These are phyloP conservation scores for Babesia ovata DNA, from an alignment of 169 alveolate species.

Conservation along the genomic window DNA sequence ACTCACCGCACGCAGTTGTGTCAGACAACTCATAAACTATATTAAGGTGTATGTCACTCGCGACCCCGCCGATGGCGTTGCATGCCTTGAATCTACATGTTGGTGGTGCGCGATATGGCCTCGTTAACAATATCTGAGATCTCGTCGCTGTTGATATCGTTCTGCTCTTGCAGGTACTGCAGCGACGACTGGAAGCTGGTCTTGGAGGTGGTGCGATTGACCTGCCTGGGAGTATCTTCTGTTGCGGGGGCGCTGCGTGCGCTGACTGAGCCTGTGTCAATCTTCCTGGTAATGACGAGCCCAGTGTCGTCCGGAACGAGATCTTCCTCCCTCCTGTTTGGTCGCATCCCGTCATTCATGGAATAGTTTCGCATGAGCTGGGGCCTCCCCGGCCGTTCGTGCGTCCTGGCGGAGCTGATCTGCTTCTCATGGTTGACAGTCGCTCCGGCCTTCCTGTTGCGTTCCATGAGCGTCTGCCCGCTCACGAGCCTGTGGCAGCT, in stretches of 20 bases:
- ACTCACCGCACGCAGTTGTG: neutral
- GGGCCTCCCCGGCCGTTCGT: neutral
- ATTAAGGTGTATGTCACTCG: neutral
- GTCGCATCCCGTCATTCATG: constrained; percentile 1
- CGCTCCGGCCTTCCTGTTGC: neutral
- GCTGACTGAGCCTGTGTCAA: neutral
- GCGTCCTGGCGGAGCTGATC: constrained; percentile 11
- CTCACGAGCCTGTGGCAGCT: constrained; percentile 41
- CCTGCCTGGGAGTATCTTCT: neutral
- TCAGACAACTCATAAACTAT: neutral
- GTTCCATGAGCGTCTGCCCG: constrained; percentile 31
- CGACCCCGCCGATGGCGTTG: neutral
- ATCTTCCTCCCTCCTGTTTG: neutral
- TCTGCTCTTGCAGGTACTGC: constrained; percentile 45
- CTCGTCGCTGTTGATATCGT: constrained; percentile 51
- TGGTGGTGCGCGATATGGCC: constrained; percentile 40
- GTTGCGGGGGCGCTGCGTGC: neutral
- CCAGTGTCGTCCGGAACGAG: neutral
- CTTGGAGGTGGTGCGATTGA: constrained; percentile 50
- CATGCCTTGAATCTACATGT: neutral
- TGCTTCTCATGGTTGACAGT: constrained; percentile 5
- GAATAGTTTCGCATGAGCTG: constrained; percentile 6
- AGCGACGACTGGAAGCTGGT: constrained; percentile 55
- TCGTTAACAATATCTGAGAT: constrained; percentile 64
- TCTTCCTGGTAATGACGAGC: neutral